Base-by-base conservation (phyloP, 2,329 filamentous ascomycete species). In the Herpotrichia juniperi region DNA sequence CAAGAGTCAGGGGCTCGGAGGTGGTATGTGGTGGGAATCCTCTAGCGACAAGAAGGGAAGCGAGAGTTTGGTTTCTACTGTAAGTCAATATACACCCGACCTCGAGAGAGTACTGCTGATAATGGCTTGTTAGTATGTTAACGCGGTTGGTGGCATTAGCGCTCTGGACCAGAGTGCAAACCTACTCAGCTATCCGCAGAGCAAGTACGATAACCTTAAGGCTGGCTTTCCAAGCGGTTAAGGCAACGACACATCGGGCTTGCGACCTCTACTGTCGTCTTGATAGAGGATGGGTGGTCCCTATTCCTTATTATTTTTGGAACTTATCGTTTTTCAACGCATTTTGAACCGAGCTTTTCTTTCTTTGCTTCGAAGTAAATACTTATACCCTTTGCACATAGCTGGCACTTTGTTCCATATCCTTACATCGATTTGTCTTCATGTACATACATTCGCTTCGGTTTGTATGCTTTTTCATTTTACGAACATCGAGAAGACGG, bases 161-260 rank as follows among this genome's bases (percentile, higher is more conserved):
- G 72, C 63, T 1, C 73, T 91, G 28, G 78, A 85, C 54, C 74
- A 75, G 64, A 76, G 73, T 45, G 62, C 78, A 16, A 91, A 91
- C 59, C 84, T 85, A 60, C 67, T 90, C 31, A 74, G 76, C 32
- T 90, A 86, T 66, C 87, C 88, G 4, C 73, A 81, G 44, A 85
- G 80, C 42, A 88, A 88, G 75, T 91, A 90, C 62, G 87, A 90
- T 46, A 91, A 91, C 65, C 59, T 91, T 56, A 80, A 78, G 64
- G 76, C 79, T 16, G 84, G 84, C 16, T 62, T 62, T 46, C 45
- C 6, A 80, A 57, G 19, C 12, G 35, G 35, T 10, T 47, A 28
- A 43, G 14, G 26, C 7, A 12, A 7, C 26, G 26, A 28, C 26
- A 28, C 26, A 28, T 28, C n/a, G n/a, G n/a, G n/a, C n/a, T n/a